Conservation (phyloP, 2,329 filamentous ascomycete genomes). For the Epichloe sibirici region DNA sequence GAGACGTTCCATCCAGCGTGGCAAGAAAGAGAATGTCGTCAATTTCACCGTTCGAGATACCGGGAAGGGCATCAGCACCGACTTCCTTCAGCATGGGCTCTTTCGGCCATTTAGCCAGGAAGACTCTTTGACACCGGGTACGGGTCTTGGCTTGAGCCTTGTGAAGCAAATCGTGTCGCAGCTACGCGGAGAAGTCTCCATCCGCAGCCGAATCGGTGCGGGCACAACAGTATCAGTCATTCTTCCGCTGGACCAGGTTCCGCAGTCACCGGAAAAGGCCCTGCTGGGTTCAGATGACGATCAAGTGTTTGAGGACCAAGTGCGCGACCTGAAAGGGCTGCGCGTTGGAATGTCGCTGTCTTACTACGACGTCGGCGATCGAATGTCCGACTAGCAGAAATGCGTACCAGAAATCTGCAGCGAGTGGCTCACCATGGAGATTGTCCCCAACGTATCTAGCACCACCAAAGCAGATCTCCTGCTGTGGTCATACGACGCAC, state of each 20-base stretch:
- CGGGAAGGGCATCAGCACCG: constrained; percentile 50
- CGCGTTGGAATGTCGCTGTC: neutral
- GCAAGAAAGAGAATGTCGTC: constrained; percentile 10
- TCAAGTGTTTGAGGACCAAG: constrained; percentile 26
- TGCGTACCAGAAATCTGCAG: constrained; percentile 15
- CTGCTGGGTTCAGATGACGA: constrained; percentile 39
- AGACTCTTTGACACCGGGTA: constrained; percentile 44
- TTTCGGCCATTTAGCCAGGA: constrained; percentile 55
- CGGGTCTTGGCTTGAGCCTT: constrained; percentile 53
- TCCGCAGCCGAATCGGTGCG: constrained; percentile 30
- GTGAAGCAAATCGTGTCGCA: constrained; percentile 47
- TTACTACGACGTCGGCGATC: neutral
- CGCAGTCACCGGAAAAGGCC: constrained; percentile 1
- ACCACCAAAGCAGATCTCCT: constrained; percentile 14
- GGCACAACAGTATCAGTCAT: constrained; percentile 25
- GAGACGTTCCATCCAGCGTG: neutral
- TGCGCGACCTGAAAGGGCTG: constrained; percentile 18
- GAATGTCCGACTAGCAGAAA: constrained; percentile 5
- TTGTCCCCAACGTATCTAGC: constrained; percentile 9
- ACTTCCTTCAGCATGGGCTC: constrained; percentile 46
- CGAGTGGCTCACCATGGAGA: constrained; percentile 21
- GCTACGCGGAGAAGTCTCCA: constrained; percentile 44
- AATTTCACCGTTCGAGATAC: constrained; percentile 46
- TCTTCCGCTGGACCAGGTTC: constrained; percentile 14
- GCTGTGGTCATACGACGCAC: constrained; percentile 8